Evolutionary conservation across 2,329 filamentous ascomycete species (phyloP), one percentile per base, ranked within the genome.

Genomic region (Fusarium sp.): DNA sequence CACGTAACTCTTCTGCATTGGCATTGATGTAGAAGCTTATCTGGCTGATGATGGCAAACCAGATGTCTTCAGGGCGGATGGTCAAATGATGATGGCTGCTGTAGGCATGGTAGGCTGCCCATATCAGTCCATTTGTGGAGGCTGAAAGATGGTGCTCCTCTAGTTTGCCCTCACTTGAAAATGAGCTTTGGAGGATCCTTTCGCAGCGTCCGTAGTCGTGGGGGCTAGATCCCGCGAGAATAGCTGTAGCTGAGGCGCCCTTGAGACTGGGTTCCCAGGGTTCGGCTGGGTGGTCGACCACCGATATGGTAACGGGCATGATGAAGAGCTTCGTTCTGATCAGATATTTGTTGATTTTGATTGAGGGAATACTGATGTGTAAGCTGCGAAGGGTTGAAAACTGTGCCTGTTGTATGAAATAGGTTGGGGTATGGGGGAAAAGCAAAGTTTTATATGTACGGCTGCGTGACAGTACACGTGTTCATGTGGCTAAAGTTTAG

Each of bases 41-140:
- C 62, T 87, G 84, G 0, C 78, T 76, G 1, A 87, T 69, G 62
- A 87, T 84, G 7, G 83, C 75, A 44, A 85, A 77, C 84, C 84
- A 87, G 17, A 86, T 70, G 58, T 87, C 84, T 27, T 87, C 84
- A 0, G 84, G 84, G 1, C 84, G 81, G 45, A 86, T 73, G 3
- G 71, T 72, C 0, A 87, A 78, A 56, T 84, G 78, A 52, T 82
- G 80, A 55, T 85, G 81, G 3, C 74, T 13, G 60, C 72, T 80
- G 62, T 84, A 84, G 2, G 82, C 82, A n/a, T 53, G 0, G 6
- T 25, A 54, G 0, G 15, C 19, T 10, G 54, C 51, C 54, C 54
- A 56, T 15, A 54, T 37, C 2, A 54, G 30, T 2, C 54, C 54
- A 4, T 56, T 41, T 4, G 6, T 22, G 0, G 35, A 40, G 0